Evolutionary conservation across 805 yeast genomes (phyloP).

Genomic region (Barnettozyma siamensis): DNA sequence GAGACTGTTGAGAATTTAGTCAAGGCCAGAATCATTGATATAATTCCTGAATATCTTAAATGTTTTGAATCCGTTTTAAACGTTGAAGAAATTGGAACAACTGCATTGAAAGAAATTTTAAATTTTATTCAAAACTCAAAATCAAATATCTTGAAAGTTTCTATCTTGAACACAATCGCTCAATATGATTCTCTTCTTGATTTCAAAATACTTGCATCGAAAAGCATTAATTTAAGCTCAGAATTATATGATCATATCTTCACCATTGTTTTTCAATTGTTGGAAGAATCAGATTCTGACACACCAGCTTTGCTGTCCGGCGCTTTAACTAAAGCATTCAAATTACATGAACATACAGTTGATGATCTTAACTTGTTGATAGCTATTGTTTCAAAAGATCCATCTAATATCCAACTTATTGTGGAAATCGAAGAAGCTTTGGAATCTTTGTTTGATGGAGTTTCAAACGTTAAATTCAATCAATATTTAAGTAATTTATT

Average conservation of each 20-base stretch:
- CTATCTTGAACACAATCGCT: constrained; percentile 46
- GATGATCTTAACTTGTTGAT: constrained; percentile 50
- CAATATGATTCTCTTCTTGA: constrained; percentile 39
- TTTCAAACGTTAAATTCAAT: constrained; percentile 40
- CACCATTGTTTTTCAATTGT: constrained; percentile 27
- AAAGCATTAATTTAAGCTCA: constrained; percentile 23
- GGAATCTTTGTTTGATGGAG: constrained; percentile 46
- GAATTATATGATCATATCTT: constrained; percentile 25
- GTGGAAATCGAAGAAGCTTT: constrained; percentile 67
- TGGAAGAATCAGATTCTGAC: constrained; percentile 70
- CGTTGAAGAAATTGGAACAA: constrained; percentile 28
- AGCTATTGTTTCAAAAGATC: constrained; percentile 61
- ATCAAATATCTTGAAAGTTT: constrained; percentile 27
- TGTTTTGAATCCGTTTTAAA: constrained; percentile 37
- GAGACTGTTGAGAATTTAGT: constrained; percentile 32
- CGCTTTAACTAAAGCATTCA: constrained; percentile 52
- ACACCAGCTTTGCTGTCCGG: constrained; percentile 71
- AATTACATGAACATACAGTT: constrained; percentile 32
- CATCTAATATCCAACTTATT: constrained; percentile 66
- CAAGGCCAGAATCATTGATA: constrained; percentile 41
- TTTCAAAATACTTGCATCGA: constrained; percentile 4
- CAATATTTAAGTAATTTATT: constrained; percentile 45
- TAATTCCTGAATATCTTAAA: constrained; percentile 53
- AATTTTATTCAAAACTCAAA: constrained; percentile 23
- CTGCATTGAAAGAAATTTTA: constrained; percentile 21